Evolutionary conservation across 768 basidiomycete species (phyloP).

Genomic region (Amanita pseudoporphyria): DNA sequence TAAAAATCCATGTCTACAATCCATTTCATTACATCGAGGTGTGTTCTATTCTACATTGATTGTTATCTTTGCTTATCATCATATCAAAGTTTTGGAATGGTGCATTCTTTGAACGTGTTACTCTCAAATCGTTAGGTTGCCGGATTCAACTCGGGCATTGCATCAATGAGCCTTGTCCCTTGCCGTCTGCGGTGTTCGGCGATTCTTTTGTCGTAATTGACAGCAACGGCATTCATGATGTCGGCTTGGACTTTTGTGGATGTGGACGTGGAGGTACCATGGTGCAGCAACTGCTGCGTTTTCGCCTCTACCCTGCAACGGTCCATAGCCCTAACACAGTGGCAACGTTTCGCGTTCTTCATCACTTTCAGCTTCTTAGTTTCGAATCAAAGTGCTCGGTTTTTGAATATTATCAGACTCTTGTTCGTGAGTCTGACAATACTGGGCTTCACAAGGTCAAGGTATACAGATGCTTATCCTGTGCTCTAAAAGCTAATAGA

Average conservation of each 20-base stretch:
- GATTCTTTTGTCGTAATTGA: conserved; percentile 24
- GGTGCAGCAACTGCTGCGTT: no score
- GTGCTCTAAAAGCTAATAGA: no score
- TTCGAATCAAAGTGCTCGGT: no score
- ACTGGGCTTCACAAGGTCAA: no score
- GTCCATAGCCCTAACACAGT: conserved; percentile 17
- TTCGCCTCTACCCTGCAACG: conserved; percentile 27
- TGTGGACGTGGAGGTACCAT: conserved; percentile 16
- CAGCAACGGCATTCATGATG: conserved; percentile 20
- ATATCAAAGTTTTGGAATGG: conserved; percentile 10
- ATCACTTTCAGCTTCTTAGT: no score
- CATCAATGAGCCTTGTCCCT: conserved; percentile 9
- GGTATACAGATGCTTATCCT: no score
- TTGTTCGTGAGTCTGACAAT: no score
- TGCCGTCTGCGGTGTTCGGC: conserved; percentile 5
- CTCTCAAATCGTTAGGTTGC: conserved; percentile 17
- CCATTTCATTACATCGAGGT: neutral
- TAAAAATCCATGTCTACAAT: neutral
- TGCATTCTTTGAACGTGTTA: conserved; percentile 7
- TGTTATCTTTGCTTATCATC: neutral
- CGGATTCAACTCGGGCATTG: conserved; percentile 21
- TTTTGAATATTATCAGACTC: no score
- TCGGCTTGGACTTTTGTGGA: conserved; percentile 22
- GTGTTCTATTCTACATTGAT: no score
- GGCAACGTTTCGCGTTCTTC: conserved; percentile 15